phyloP scores from a whole-genome alignment of 495 filamentous ascomycete genomes.

The Tuber brumale region DNA sequence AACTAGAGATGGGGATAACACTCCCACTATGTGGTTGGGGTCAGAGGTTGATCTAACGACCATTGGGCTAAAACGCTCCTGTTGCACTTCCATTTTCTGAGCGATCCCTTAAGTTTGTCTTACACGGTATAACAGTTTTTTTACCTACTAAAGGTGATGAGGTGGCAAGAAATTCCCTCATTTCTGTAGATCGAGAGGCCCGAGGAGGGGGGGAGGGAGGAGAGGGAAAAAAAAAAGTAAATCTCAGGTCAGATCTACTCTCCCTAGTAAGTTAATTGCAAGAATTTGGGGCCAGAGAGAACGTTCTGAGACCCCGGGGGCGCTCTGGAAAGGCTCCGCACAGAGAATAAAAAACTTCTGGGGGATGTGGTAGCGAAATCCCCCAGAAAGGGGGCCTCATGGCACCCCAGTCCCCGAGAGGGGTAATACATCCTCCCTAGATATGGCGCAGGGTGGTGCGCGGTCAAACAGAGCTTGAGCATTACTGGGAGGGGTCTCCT shows the following conservation, averaged over 20 bases:
- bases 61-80: neutral
- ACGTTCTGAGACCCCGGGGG: neutral
- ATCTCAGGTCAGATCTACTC: neutral
- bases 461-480: neutral
- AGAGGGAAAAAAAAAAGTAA: neutral
- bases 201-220: neutral
- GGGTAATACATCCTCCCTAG: neutral
- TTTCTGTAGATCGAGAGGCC: neutral
- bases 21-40: neutral
- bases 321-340: neutral
- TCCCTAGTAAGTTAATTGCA: neutral
- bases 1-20: neutral
- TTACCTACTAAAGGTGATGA: neutral
- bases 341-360: neutral
- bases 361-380: neutral
- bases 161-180: slow-evolving; percentile 3
- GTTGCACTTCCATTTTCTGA: neutral
- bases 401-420: neutral
- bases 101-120: neutral
- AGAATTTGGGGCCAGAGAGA: neutral
- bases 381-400: neutral
- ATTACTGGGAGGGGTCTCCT: neutral
- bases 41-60: neutral
- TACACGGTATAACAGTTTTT: neutral
- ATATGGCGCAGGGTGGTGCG: neutral